Percentiles rank a stretch among this genome's conserved stretches.
Evolutionary conservation across 257 asterid genomes (phyloP).

Genomic region (Lycium barbarum): DNA sequence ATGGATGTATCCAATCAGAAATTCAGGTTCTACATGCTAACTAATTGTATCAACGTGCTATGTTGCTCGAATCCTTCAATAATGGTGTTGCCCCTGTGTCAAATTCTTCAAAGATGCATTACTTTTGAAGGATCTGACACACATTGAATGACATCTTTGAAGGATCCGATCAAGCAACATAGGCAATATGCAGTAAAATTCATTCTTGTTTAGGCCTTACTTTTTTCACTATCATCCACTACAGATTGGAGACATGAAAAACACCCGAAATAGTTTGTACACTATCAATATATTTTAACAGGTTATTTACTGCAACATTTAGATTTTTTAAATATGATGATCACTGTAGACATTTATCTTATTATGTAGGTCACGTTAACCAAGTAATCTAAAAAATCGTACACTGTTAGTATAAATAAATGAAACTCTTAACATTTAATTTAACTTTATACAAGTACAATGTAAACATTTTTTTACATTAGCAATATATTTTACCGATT

Average conservation of each 20-base stretch:
- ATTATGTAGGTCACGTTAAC: background rate
- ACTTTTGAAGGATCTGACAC: background rate
- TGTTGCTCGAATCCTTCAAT: background rate
- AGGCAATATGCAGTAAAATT: background rate
- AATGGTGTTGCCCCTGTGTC: fast-evolving
- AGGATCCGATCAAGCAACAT: background rate
- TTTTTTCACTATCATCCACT: background rate
- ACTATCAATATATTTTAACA: background rate
- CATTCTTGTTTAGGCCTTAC: background rate
- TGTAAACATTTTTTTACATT: background rate
- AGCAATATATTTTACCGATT: background rate
- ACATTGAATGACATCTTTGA: background rate
- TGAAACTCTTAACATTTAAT: too few species aligned
- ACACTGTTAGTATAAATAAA: background rate
- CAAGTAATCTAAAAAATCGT: background rate
- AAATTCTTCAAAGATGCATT: background rate
- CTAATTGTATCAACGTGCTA: background rate
- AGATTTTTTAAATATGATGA: background rate
- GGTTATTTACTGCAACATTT: background rate
- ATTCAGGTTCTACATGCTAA: conserved; percentile 47
- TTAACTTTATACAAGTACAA: background rate
- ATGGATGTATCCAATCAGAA: conserved; percentile 55
- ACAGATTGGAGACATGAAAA: background rate
- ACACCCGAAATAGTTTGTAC: background rate
- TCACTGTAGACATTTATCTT: background rate